These are phyloP conservation scores for Auriscalpium orientale DNA, from an alignment of 768 basidiomycete species.

Conservation along the genomic window DNA sequence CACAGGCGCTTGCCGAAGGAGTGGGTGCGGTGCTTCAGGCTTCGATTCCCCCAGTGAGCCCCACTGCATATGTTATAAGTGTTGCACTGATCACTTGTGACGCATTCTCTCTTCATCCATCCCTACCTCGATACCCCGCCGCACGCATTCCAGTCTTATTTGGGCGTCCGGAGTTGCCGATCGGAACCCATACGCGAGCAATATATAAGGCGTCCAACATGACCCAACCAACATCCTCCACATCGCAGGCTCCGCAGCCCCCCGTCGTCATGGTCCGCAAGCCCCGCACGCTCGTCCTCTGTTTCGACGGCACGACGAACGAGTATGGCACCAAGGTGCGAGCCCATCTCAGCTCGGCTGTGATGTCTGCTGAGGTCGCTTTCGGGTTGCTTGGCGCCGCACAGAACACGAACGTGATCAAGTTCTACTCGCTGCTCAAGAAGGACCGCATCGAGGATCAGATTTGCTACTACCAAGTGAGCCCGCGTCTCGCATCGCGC, in stretches of 20 bases:
- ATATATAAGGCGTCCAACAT: background rate
- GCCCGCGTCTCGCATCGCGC: background rate
- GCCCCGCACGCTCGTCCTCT: slow-evolving; percentile 11
- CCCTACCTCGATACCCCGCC: too few species aligned
- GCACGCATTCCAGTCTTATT: too few species aligned
- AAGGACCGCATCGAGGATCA: slow-evolving; percentile 31
- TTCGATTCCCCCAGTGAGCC: too few species aligned
- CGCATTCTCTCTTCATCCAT: too few species aligned
- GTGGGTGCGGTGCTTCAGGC: too few species aligned
- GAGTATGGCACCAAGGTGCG: slow-evolving; percentile 1
- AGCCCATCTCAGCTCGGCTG: background rate
- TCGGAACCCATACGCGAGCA: too few species aligned
- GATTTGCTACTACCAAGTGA: slow-evolving; percentile 61
- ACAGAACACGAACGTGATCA: slow-evolving; percentile 36
- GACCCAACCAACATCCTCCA: background rate
- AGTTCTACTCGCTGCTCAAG: slow-evolving; percentile 28
- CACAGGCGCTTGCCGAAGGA: too few species aligned
- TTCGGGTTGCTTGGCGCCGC: background rate
- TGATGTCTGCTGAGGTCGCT: background rate
- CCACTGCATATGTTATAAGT: too few species aligned
- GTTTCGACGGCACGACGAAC: slow-evolving; percentile 14
- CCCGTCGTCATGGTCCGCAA: background rate
- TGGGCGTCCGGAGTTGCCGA: too few species aligned
- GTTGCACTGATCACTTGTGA: too few species aligned
- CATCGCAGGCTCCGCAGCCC: background rate